Evolutionary conservation across 371 early-diverging fungal species (phyloP), one percentile per base, ranked within the genome.

Genomic region (Furculomyces boomerangus): DNA sequence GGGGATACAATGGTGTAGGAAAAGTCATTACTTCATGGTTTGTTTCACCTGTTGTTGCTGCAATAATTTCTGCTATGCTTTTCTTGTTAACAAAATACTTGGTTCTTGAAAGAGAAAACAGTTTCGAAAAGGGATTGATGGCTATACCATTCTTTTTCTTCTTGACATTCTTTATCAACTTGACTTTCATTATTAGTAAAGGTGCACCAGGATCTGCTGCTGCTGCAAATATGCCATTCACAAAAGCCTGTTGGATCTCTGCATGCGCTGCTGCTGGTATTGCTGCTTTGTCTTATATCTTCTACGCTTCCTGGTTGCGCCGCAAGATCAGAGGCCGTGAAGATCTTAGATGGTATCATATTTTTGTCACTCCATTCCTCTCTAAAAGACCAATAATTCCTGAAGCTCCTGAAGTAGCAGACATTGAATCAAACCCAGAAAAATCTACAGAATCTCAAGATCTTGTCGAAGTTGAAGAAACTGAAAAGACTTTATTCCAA

Each of bases 141-240:
- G 74, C 83, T 44, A 75, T 90, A 35, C 91, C 91, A n/a, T 57
- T 83, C 56, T 89, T 84, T 67, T 83, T 88, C 59, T 79, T 77
- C 54, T 53, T 86, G 56, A 83, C 88, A 13, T 64, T 77, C 45
- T 62, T 65, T 45, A 79, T 90, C 60, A 76, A 78, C 48, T 62
- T 71, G n/a, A 79, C 83, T 62, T 87, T 81, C 61, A 74, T 87
- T 45, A 72, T 86, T 56, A 77, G 72, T 71, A 85, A 86, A 67
- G 77, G 76, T 59, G 78, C 74, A 2, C 77, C 80, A 1, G 73
- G 71, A 30, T 68, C 71, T 35, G 65, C 62, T 26, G 60, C 55
- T 8, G 58, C 67, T 16, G n/a, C n/a, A n/a, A 59, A 43, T 20
- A 54, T 79, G 55, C 56, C 65, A 16, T 54, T 69, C 24, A 73